Conservation (phyloP, 331 rosid genomes). For the Saraca asoca region DNA sequence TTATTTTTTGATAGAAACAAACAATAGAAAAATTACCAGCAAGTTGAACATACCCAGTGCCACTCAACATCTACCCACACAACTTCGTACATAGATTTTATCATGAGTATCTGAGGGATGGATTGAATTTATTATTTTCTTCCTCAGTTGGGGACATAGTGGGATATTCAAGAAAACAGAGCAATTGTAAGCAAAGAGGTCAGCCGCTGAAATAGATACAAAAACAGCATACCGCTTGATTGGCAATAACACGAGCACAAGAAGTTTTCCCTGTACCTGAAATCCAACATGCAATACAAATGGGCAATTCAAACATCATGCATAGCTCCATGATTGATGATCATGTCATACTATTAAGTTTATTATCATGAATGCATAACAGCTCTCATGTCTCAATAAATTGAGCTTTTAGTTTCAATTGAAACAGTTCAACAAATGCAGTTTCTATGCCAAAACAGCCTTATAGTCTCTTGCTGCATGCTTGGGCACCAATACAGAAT, state of each 20-base stretch:
- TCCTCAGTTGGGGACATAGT: not conserved
- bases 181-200: slow-evolving; percentile 5
- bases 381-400: slow-evolving; percentile 22
- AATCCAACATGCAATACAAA: slow-evolving; percentile 36
- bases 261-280: slow-evolving; percentile 98
- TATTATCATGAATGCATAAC: not conserved
- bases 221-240: slow-evolving; percentile 69
- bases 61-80: not conserved
- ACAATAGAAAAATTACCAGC: not conserved
- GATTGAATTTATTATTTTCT: not conserved
- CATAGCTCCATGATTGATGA: slow-evolving; percentile 21
- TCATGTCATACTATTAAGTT: not conserved
- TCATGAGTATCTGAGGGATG: not conserved
- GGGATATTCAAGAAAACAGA: slow-evolving; percentile 26
- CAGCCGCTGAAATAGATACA: slow-evolving; percentile 19
- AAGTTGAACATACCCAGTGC: slow-evolving; percentile 17
- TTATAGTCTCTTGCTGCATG: not conserved
- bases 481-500: slow-evolving; percentile 14
- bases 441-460: slow-evolving; percentile 21
- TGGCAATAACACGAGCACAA: slow-evolving; percentile 93
- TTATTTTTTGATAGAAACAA: no score
- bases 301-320: slow-evolving; percentile 25
- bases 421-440: slow-evolving; percentile 19
- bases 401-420: slow-evolving; percentile 26
- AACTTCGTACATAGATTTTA: slow-evolving; percentile 3